phyloP scores from a whole-genome alignment of 164 flowering plant species.

The Chimonanthus praecox region DNA sequence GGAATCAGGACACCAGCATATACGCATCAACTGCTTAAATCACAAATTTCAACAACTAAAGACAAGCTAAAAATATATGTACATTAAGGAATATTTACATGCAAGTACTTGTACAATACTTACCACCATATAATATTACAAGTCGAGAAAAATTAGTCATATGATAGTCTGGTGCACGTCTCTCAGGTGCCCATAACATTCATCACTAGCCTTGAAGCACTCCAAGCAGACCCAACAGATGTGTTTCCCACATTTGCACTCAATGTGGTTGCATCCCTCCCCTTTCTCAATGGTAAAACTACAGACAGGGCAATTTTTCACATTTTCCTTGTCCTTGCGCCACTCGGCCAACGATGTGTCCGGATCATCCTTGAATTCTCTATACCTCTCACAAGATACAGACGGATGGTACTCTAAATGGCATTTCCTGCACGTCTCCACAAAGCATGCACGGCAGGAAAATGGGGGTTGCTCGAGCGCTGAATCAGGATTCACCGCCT shows the following conservation, averaged over 20 bases:
- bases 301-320: constrained; percentile 73
- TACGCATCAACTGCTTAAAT: neutral
- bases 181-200: constrained; percentile 73
- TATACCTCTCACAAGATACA: constrained; percentile 69
- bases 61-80: neutral
- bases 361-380: constrained; percentile 74
- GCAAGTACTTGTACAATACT: neutral
- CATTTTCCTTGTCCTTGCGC: constrained; percentile 70
- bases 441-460: constrained; percentile 71
- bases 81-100: neutral
- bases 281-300: constrained; percentile 71
- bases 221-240: constrained; percentile 91
- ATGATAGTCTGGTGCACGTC: constrained; percentile 39
- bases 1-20: neutral
- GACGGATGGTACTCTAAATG: constrained; percentile 79
- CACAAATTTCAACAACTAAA: neutral
- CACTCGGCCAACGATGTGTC: constrained; percentile 73
- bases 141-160: neutral
- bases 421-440: constrained; percentile 77
- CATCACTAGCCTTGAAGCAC: constrained; percentile 40
- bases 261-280: constrained; percentile 92
- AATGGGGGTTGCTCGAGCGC: constrained; percentile 39
- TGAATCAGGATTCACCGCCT: constrained; percentile 34
- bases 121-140: too few species aligned
- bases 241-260: constrained; percentile 80